Evolutionary conservation across 306 rosid genomes (phyloP), one percentile per base, ranked within the genome.

Genomic region (Chamaecrista fasciculata): DNA sequence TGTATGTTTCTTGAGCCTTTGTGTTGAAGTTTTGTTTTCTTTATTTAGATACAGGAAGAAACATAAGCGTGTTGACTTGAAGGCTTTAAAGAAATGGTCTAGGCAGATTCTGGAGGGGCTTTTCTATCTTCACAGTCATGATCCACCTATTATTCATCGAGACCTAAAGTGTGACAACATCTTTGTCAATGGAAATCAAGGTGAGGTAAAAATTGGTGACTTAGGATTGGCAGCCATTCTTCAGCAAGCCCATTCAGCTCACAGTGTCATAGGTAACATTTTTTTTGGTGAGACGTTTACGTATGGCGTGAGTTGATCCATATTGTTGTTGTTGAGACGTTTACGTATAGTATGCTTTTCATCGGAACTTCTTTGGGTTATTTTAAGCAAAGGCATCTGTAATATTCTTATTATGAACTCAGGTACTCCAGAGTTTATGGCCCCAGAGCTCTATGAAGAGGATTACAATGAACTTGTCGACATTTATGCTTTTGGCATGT

Each of bases 391-490:
- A 71, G 47, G 57, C 49, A 21, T 66, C 10, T 28, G 18, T 74
- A 62, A 19, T n/a, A n/a, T 19, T 74, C 66, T 60, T 74, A 20
- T 65, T 57, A 31, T 68, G 72, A 71, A 34, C 48, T 53, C 50
- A 94, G 96, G 99, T 64, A 95, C 99, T 46, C 99, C 97, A 0
- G 99, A 94, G 85, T 94, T 91, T 79, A 94, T 94, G 97, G 99
- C 99, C 5, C 99, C 99, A 8, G 99, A 94, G 82, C 92, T 91
- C 20, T 94, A 94, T 25, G 97, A 94, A 79, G 97, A 91, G 82
- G 97, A 94, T 74, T 94, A 91, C 63, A 89, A 94, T 15, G 99
- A 94, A 79, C 96, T 94, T 76, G 96, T 94, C 36, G 99, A 91
- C 81, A 84, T 94, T 55, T 94, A 94, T 74, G 97, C 99, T 69